Conservation (phyloP, 2,329 filamentous ascomycete genomes). For the Sporothrix schenckii region DNA sequence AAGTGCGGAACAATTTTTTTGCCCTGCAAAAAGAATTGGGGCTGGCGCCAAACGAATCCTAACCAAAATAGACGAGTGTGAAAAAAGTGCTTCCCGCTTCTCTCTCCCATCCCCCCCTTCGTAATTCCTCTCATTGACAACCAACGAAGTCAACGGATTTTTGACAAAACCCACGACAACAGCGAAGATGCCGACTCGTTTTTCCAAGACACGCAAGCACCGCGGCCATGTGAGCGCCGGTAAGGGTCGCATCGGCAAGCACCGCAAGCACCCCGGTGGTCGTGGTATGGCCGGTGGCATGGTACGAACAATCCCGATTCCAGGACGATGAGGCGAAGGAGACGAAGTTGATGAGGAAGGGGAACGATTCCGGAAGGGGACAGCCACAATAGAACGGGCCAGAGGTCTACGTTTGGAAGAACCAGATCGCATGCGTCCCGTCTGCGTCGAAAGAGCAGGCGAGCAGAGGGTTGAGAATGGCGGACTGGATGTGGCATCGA, state of each 20-base stretch:
- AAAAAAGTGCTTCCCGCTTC: constrained; percentile 19
- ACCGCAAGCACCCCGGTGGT: constrained; percentile 87
- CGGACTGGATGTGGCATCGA: not conserved
- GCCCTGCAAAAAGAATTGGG: constrained; percentile 15
- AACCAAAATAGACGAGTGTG: constrained; percentile 19
- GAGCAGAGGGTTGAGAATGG: not conserved
- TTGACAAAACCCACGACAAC: constrained; percentile 32
- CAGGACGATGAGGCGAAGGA: not conserved
- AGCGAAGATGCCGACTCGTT: constrained; percentile 64
- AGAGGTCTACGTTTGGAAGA: not conserved
- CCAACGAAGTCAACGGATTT: constrained; percentile 32
- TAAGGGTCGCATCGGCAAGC: constrained; percentile 98
- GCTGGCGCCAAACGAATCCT: constrained; percentile 14
- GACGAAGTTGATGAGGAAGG: not conserved
- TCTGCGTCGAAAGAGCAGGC: not conserved
- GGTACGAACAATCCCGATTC: constrained; percentile 32
- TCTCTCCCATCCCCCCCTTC: constrained; percentile 7
- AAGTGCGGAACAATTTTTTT: constrained; percentile 29
- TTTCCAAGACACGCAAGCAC: constrained; percentile 77
- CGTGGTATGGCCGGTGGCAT: constrained; percentile 89
- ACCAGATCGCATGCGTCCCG: not conserved
- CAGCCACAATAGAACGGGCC: no score
- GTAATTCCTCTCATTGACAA: constrained; percentile 20
- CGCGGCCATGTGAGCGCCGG: constrained; percentile 98
- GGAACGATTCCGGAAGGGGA: not conserved